Conservation (phyloP, 257 asterid genomes). For the Catharanthus roseus region DNA sequence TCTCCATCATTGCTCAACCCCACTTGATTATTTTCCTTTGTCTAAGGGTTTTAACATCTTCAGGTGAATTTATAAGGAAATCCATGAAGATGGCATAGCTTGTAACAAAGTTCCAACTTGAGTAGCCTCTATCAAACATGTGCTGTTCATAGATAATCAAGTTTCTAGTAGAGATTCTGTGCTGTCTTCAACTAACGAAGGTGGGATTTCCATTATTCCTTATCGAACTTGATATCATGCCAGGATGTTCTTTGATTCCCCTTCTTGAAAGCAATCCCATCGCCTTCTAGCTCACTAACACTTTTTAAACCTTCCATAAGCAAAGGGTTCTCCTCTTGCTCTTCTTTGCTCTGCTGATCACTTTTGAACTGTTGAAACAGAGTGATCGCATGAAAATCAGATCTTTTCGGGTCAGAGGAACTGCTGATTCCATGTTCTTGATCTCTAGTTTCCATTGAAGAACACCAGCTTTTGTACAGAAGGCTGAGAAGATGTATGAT, state of each 20-base stretch:
- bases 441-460: background rate
- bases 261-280: background rate
- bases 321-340: background rate
- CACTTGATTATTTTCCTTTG: constrained; percentile 4
- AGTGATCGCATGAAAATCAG: background rate
- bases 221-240: background rate
- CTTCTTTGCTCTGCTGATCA: background rate
- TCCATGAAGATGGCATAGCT: background rate
- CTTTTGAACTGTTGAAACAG: background rate
- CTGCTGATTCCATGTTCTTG: background rate
- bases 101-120: background rate
- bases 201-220: background rate
- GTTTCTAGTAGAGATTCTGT: background rate
- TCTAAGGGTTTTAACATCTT: background rate
- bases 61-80: background rate
- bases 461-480: background rate
- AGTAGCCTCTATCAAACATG: background rate
- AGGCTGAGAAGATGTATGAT: background rate
- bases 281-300: background rate
- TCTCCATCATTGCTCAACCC: constrained; percentile 9
- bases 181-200: background rate
- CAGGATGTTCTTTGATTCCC: background rate
- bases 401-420: background rate
- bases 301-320: background rate
- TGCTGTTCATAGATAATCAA: background rate